A percentile compares a stretch with the other conserved stretches of the same genome.
These are phyloP conservation scores for Gymnopilus dilepis DNA, from an alignment of 768 basidiomycete species.

Conservation along the genomic window DNA sequence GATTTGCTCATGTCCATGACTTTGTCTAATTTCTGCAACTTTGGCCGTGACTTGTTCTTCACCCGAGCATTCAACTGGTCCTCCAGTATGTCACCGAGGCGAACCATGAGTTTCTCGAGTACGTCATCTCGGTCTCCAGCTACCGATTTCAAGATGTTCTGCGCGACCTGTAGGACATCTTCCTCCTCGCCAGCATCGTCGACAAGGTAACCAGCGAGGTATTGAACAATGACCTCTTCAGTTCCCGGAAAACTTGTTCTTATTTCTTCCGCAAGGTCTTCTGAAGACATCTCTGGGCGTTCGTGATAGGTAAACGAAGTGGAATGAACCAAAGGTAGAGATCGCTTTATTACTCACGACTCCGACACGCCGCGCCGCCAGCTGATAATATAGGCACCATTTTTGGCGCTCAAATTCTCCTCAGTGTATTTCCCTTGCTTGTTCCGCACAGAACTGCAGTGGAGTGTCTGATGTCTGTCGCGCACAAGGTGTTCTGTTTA, in stretches of 20 bases:
- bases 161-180: slow-evolving; percentile 79
- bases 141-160: slow-evolving; percentile 77
- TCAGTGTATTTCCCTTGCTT: too few species aligned
- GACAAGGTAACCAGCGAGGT: slow-evolving; percentile 85
- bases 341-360: background rate
- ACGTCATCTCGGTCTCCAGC: slow-evolving; percentile 62
- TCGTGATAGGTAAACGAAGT: background rate
- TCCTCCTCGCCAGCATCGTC: slow-evolving; percentile 91
- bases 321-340: background rate
- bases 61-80: slow-evolving; percentile 65
- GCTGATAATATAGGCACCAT: too few species aligned
- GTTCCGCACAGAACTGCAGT: too few species aligned
- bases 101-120: slow-evolving; percentile 69
- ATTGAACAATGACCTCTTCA: slow-evolving; percentile 86
- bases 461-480: too few species aligned
- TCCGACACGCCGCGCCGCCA: too few species aligned
- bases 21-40: slow-evolving; percentile 78
- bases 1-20: slow-evolving; percentile 89
- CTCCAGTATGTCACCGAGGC: slow-evolving; percentile 65
- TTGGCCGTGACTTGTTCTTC: slow-evolving; percentile 65
- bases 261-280: slow-evolving; percentile 83
- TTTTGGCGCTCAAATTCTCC: too few species aligned
- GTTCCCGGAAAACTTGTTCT: slow-evolving; percentile 71
- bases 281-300: slow-evolving; percentile 57
- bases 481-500: too few species aligned